A percentile compares a stretch with the other conserved stretches of the same genome.
phyloP scores from a whole-genome alignment of 495 filamentous ascomycete species.

The Penicillium cataractarum region DNA sequence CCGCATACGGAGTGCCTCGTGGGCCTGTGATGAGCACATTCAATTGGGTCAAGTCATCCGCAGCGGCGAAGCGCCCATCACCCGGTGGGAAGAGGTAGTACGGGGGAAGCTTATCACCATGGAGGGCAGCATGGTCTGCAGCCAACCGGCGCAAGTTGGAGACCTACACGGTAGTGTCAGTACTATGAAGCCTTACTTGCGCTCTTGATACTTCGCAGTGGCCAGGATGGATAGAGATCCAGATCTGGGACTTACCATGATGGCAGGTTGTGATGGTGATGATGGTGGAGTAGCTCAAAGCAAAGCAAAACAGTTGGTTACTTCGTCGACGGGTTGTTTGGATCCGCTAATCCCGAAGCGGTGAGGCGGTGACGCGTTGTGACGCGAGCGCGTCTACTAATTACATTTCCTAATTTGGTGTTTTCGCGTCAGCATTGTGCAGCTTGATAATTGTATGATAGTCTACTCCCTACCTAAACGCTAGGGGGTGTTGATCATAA shows the following conservation, averaged over 20 bases:
- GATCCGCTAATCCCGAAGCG: conserved; percentile 26
- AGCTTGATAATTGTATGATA: no score
- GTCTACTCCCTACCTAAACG: no score
- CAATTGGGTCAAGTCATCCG: conserved; percentile 65
- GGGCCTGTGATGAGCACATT: conserved; percentile 64
- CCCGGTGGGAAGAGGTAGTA: conserved; percentile 65
- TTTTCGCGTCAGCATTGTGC: neutral
- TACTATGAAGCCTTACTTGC: neutral
- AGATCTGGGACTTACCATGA: conserved; percentile 23
- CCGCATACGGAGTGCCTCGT: conserved; percentile 63
- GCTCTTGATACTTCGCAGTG: neutral
- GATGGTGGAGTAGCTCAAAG: neutral
- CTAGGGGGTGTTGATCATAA: no score
- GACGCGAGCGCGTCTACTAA: conserved; percentile 22
- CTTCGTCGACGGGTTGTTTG: conserved; percentile 33
- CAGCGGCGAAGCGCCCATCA: conserved; percentile 24
- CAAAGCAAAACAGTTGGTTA: conserved; percentile 28
- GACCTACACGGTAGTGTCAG: conserved; percentile 30
- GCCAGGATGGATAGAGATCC: neutral
- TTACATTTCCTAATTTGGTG: conserved; percentile 23
- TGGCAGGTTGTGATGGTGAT: conserved; percentile 8
- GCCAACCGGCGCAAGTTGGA: conserved; percentile 65
- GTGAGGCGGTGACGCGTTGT: conserved; percentile 18
- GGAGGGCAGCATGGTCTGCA: conserved; percentile 65
- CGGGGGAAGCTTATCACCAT: conserved; percentile 60